A percentile compares a stretch with the other conserved stretches of the same genome.
Conservation (phyloP, 2,329 filamentous ascomycete genomes). For the Lasiodiplodia sp. region DNA sequence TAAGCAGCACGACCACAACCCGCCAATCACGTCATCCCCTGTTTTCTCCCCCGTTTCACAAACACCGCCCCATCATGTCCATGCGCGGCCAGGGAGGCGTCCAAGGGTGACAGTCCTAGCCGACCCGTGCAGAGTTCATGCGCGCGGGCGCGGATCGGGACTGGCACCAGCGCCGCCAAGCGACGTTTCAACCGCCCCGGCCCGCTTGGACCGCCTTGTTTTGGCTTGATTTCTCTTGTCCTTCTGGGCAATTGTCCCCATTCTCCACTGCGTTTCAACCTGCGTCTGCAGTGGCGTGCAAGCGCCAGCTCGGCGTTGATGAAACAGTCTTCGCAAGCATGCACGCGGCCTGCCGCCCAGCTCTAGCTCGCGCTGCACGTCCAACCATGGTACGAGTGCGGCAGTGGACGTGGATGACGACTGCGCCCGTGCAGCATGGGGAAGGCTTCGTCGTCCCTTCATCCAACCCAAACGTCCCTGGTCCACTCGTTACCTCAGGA, state of each 20-base stretch:
- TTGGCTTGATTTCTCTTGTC: conserved; percentile 14
- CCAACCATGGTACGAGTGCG: not conserved
- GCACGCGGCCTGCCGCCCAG: not conserved
- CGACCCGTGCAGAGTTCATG: conserved; percentile 18
- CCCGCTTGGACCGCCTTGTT: conserved; percentile 15
- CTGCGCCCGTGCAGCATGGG: not conserved
- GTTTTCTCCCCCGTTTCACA: not conserved
- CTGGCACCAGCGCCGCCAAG: conserved; percentile 15
- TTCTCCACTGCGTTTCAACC: conserved; percentile 10
- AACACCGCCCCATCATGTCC: not conserved
- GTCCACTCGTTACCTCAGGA: conserved; percentile 12
- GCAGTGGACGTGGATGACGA: conserved; percentile 2
- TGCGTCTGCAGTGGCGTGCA: not conserved
- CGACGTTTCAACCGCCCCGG: conserved; percentile 22
- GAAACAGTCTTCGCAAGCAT: conserved; percentile 8
- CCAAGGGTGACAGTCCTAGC: conserved; percentile 6
- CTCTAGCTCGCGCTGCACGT: not conserved
- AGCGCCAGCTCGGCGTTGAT: not conserved
- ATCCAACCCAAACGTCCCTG: not conserved
- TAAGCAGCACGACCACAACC: conserved; percentile 8
- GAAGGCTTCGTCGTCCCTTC: not conserved
- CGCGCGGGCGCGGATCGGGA: conserved; percentile 1
- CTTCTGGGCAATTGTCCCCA: not conserved
- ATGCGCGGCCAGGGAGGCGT: not conserved
- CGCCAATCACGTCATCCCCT: conserved; percentile 4